Conservation (phyloP, 2,329 filamentous ascomycete genomes). For the Pseudogymnoascus sp. region DNA sequence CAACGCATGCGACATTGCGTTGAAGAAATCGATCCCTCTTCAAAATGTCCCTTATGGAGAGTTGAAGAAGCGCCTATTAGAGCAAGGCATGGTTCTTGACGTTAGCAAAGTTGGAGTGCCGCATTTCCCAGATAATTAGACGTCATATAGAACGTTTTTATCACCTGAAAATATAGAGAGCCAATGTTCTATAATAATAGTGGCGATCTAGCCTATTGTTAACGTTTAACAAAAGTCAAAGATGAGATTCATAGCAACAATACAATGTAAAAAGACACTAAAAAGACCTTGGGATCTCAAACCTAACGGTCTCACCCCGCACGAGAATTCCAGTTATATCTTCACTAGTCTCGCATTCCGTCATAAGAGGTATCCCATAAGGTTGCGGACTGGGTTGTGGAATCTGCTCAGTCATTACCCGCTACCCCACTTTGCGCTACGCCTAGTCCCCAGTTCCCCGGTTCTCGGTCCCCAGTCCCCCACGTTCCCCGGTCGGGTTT, state of each 20-base stretch:
- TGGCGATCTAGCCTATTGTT: not conserved
- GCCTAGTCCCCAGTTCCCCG: not conserved
- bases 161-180: not conserved
- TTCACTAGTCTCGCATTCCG: not conserved
- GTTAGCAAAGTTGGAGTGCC: not conserved
- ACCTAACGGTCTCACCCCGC: not conserved
- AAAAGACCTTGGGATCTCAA: too few species aligned
- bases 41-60: conserved; percentile 11
- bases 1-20: conserved; percentile 13
- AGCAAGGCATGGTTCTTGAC: not conserved
- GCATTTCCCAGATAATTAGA: not conserved
- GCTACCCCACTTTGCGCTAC: not conserved
- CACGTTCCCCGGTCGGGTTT: not conserved
- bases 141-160: not conserved
- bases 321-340: not conserved
- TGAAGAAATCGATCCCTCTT: not conserved
- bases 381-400: not conserved
- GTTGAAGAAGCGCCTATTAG: not conserved
- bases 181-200: not conserved
- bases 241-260: not conserved
- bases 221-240: not conserved
- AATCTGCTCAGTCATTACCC: not conserved
- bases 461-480: not conserved
- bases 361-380: not conserved
- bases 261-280: not conserved